Evolutionary conservation across 2,329 filamentous ascomycete species (phyloP).

Genomic region (Paraphaeosphaeria sporulosa): DNA sequence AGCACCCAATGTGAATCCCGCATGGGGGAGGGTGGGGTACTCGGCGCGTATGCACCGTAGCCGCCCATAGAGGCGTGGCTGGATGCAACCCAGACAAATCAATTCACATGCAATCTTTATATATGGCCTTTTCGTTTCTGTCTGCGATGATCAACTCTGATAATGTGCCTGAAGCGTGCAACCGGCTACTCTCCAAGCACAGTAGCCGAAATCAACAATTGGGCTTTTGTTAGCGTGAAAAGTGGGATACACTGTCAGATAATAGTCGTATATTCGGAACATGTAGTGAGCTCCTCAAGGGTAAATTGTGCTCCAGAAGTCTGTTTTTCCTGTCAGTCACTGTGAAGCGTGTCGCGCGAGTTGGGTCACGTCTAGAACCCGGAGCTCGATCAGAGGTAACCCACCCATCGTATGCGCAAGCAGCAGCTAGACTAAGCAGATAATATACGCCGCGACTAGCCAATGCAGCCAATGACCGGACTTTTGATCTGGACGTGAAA

Average conservation of each 20-base stretch:
- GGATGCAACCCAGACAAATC: not conserved
- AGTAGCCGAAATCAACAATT: no score
- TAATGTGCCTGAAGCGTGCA: not conserved
- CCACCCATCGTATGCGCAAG: not conserved
- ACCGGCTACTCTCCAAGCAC: no score
- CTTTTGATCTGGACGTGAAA: conserved; percentile 29
- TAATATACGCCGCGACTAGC: conserved; percentile 8
- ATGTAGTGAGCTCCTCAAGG: no score
- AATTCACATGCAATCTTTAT: not conserved
- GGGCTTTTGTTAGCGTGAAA: no score
- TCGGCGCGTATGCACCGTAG: conserved; percentile 8
- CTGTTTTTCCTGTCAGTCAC: no score
- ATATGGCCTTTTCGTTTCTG: no score
- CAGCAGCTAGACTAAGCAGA: conserved; percentile 11
- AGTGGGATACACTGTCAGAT: no score
- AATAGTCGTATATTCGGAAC: no score
- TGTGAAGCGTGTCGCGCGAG: not conserved
- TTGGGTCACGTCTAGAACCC: conserved; percentile 5
- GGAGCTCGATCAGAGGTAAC: not conserved
- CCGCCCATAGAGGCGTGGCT: conserved; percentile 1
- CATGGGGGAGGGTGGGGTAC: not conserved
- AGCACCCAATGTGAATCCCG: not conserved
- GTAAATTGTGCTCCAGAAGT: no score
- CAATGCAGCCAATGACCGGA: conserved; percentile 19
- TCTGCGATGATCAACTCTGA: not conserved